These are phyloP conservation scores for Salix purpurea DNA, from an alignment of 345 rosid genomes.

Conservation along the genomic window DNA sequence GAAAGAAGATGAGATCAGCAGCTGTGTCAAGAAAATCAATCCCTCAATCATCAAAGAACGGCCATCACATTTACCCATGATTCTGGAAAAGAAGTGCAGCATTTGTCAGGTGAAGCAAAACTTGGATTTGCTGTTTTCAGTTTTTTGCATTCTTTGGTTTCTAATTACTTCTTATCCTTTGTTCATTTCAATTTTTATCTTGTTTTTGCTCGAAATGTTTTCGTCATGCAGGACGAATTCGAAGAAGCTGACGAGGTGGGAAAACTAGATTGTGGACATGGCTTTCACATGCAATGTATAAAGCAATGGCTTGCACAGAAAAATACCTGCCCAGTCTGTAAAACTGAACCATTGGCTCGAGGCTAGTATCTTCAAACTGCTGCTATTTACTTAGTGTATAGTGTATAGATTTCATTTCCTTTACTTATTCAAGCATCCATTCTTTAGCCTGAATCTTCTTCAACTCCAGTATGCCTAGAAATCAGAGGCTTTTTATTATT, in stretches of 20 bases:
- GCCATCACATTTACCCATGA: slow-evolving; percentile 20
- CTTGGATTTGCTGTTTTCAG: not conserved
- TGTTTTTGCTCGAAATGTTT: not conserved
- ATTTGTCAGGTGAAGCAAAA: slow-evolving; percentile 96
- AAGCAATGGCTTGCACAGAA: slow-evolving; percentile 82
- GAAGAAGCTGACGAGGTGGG: slow-evolving; percentile 63
- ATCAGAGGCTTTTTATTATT: not conserved
- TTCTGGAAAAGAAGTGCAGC: slow-evolving; percentile 66
- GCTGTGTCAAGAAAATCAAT: slow-evolving; percentile 61
- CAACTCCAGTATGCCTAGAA: not conserved
- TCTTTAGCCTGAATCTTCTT: slow-evolving; percentile 25
- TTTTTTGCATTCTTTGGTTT: not conserved
- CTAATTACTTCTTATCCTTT: not conserved
- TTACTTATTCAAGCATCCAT: slow-evolving; percentile 27
- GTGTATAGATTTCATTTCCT: slow-evolving; percentile 39
- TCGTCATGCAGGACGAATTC: slow-evolving; percentile 65
- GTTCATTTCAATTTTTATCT: not conserved
- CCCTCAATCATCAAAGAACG: slow-evolving; percentile 33
- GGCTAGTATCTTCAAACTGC: slow-evolving; percentile 20
- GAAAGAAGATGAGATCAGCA: slow-evolving; percentile 65
- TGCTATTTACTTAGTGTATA: slow-evolving; percentile 26
- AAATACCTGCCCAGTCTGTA: slow-evolving; percentile 82
- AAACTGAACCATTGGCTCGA: slow-evolving; percentile 50
- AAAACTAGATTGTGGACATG: slow-evolving; percentile 69
- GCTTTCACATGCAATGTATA: slow-evolving; percentile 72